Evolutionary conservation across 306 rosid species (phyloP).

Genomic region (Ammopiptanthus mongolicus): DNA sequence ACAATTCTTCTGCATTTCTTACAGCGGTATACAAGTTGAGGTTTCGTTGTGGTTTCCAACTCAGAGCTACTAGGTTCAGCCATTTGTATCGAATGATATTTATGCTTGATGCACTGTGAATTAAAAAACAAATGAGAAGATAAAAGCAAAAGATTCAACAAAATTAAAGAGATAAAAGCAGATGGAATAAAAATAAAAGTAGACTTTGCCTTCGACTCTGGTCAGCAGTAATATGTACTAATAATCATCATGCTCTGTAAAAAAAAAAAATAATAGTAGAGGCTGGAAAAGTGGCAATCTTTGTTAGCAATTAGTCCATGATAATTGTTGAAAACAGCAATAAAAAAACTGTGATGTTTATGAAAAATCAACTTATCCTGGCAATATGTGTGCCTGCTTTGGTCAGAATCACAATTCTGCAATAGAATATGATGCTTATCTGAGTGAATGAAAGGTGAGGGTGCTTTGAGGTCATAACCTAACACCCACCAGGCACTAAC

Average conservation of each 20-base stretch:
- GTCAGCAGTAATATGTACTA: not conserved
- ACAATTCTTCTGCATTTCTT: slow-evolving; percentile 82
- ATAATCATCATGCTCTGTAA: not conserved
- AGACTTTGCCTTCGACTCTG: not conserved
- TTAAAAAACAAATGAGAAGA: not conserved
- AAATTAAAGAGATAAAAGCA: not conserved
- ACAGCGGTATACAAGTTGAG: slow-evolving; percentile 57
- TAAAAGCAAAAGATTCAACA: not conserved
- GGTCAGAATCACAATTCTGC: not conserved
- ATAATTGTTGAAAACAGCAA: not conserved
- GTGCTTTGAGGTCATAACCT: not conserved
- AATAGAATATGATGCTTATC: slow-evolving; percentile 8
- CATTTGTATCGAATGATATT: slow-evolving; percentile 29
- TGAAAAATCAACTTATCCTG: not conserved
- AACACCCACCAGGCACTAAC: not conserved
- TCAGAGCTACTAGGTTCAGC: slow-evolving; percentile 38
- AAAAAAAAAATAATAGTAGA: not conserved
- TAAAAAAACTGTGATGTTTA: not conserved
- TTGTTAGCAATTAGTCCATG: not conserved
- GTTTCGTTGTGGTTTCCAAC: slow-evolving; percentile 31
- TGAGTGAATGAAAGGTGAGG: not conserved
- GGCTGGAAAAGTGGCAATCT: not conserved
- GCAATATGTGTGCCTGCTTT: not conserved
- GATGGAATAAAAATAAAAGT: not conserved
- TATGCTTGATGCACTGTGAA: slow-evolving; percentile 15